A percentile compares a stretch with the other conserved stretches of the same genome.
Conservation (phyloP, 495 filamentous ascomycete genomes). For the Tuber indicum region DNA sequence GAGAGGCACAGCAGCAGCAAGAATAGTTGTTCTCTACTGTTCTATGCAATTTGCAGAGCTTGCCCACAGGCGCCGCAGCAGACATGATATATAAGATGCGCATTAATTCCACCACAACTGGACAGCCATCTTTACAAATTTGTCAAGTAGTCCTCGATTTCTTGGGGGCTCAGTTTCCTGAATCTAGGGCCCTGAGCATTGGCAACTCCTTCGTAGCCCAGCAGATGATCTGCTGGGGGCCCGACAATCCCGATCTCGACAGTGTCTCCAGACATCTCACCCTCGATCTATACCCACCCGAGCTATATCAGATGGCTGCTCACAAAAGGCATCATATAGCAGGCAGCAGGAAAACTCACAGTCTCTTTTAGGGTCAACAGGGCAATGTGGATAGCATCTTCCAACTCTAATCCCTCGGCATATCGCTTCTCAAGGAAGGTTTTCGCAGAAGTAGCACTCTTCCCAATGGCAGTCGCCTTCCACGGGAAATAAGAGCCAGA, state of each 20-base stretch:
- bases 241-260: slow-evolving; percentile 99
- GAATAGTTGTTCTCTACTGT: background rate
- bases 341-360: slow-evolving; percentile 18
- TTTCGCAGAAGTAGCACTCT: slow-evolving; percentile 95
- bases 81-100: background rate
- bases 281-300: slow-evolving; percentile 58
- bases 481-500: slow-evolving; percentile 96
- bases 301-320: background rate
- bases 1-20: background rate
- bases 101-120: background rate
- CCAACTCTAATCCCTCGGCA: slow-evolving; percentile 90
- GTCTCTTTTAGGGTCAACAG: slow-evolving; percentile 97
- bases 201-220: slow-evolving; percentile 88
- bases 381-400: slow-evolving; percentile 98
- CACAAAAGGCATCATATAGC: background rate
- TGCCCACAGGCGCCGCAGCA: background rate
- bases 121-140: slow-evolving; percentile 59
- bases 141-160: slow-evolving; percentile 98
- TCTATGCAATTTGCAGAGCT: background rate
- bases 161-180: slow-evolving; percentile 89
- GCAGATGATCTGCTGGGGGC: slow-evolving; percentile 81
- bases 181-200: slow-evolving; percentile 86
- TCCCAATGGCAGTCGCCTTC: slow-evolving; percentile 98
- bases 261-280: slow-evolving; percentile 98
- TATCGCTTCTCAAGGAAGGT: slow-evolving; percentile 99